Evolutionary conservation across 2,329 filamentous ascomycete genomes (phyloP), one percentile per base, ranked within the genome.

Genomic region (Hypoxylon sp.): DNA sequence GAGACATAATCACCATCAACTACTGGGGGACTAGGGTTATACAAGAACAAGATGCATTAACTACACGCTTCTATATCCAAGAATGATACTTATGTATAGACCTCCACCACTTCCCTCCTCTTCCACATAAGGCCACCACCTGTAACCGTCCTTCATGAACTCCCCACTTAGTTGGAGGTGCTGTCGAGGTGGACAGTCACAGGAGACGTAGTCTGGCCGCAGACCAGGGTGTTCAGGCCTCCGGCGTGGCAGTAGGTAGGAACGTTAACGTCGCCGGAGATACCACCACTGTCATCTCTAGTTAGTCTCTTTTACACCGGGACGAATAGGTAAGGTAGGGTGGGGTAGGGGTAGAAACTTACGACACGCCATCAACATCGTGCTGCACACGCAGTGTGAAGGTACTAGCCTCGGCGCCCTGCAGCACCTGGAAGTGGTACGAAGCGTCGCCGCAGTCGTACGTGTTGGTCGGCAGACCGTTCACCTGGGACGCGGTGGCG

Each of bases 351-450:
- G 21, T 51, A 16, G 14, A 16, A 37, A 70, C 68, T 65, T 63
- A 70, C 68, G 32, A 59, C 19, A 21, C 2, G 1, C 62, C 59
- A 6, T 41, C 9, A 41, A 62, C 37, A 39, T 59, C 65, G 27
- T 66, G 68, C 52, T 57, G 57, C 14, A 70, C 1, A 0, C 46
- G 14, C 16, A 70, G 51, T 6, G 9, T 52, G 30, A 52, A 70
- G 11, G 32, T 47, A 5, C n/a, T 5, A 5, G 39, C 5, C n/a
- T 59, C 23, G 25, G 29, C 2, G 19, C 71, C 73, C 2, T 55
- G 30, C 23, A 61, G 41, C 27, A 77, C 53, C 16, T 50, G 51
- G 73, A 78, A 78, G 46, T 73, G 60, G 71, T 77, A 78, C 63
- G 71, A 70, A 67, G 66, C 67, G 8, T 71, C 70, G 55, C 70